Evolutionary conservation across 768 basidiomycete genomes (phyloP).

Genomic region (Mycena galericulata): DNA sequence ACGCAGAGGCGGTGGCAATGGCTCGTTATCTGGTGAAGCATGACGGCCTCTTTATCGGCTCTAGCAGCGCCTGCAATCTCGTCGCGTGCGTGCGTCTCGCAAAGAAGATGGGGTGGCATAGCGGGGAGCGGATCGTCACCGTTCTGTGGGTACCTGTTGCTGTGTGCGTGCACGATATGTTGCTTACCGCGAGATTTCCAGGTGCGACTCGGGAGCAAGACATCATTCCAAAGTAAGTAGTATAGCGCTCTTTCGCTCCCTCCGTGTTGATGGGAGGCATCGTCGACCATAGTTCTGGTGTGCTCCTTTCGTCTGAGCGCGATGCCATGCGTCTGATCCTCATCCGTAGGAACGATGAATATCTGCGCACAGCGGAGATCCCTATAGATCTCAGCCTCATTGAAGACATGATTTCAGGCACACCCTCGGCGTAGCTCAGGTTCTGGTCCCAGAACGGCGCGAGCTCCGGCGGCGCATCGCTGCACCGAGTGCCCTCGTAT

Average conservation of each 20-base stretch:
- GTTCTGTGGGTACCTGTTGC: conserved; percentile 69
- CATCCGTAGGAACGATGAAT: conserved; percentile 62
- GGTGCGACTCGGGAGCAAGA: conserved; percentile 90
- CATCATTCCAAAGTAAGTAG: conserved; percentile 94
- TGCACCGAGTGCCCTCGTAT: background rate
- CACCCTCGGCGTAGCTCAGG: background rate
- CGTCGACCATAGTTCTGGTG: conserved; percentile 56
- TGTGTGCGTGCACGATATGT: background rate
- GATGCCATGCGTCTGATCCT: background rate
- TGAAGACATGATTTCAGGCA: conserved; percentile 50
- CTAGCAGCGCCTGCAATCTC: conserved; percentile 95
- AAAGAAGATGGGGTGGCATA: conserved; percentile 74
- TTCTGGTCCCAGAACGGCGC: too few relatives aligned
- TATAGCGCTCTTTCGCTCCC: conserved; percentile 14
- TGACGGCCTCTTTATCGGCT: conserved; percentile 95
- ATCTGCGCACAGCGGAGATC: conserved; percentile 59
- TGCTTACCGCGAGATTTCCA: conserved; percentile 39
- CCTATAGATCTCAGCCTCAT: conserved; percentile 55
- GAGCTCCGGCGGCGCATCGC: background rate
- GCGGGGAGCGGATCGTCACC: conserved; percentile 83
- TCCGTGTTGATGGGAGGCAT: conserved; percentile 6
- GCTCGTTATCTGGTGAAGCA: conserved; percentile 90
- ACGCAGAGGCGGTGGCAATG: conserved; percentile 96
- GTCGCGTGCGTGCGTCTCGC: conserved; percentile 90
- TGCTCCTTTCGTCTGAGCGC: conserved; percentile 24